Conservation (phyloP, 1,284 basidiomycete species). For the Sporisorium reilianum region DNA sequence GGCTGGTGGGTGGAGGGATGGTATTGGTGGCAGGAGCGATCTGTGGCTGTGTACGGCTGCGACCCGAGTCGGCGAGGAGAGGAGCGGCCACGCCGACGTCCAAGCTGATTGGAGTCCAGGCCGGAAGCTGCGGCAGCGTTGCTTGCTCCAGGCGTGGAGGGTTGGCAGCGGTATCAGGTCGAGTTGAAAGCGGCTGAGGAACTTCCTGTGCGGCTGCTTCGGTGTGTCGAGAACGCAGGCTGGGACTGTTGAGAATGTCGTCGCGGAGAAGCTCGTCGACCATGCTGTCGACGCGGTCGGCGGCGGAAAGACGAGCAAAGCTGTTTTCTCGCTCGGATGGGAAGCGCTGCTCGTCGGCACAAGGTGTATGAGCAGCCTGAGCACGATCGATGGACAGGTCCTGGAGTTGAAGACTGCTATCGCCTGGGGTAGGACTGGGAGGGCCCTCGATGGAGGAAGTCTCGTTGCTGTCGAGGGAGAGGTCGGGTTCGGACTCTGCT, state of each 20-base stretch:
- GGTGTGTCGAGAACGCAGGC: conserved; percentile 17
- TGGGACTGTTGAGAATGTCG: conserved; percentile 56
- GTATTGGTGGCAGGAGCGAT: conserved; percentile 7
- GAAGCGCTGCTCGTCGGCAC: conserved; percentile 20
- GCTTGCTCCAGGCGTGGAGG: conserved; percentile 9
- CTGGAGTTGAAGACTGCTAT: conserved; percentile 18
- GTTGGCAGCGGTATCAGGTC: conserved; percentile 1
- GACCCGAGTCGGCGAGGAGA: conserved; percentile 19
- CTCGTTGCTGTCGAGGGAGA: conserved; percentile 49
- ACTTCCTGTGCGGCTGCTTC: conserved; percentile 3
- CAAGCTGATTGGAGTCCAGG: conserved; percentile 62
- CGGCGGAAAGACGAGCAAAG: conserved; percentile 50
- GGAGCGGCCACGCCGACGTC: conserved; percentile 29
- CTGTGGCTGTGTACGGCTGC: conserved; percentile 30
- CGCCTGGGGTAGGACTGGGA: conserved; percentile 31
- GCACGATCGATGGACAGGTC: conserved; percentile 40
- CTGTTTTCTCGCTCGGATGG: conserved; percentile 39
- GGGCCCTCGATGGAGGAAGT: conserved; percentile 54
- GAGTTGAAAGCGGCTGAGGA: conserved; percentile 15
- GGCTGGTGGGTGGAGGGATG: conserved; percentile 16
- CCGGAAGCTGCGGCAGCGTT: conserved; percentile 57
- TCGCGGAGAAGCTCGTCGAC: conserved; percentile 64
- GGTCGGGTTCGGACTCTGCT: conserved; percentile 42
- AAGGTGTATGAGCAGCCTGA: conserved; percentile 7
- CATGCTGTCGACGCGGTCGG: conserved; percentile 63